Base-by-base conservation (phyloP, 371 early-diverging fungal genomes). In the Mortierella sp. region DNA sequence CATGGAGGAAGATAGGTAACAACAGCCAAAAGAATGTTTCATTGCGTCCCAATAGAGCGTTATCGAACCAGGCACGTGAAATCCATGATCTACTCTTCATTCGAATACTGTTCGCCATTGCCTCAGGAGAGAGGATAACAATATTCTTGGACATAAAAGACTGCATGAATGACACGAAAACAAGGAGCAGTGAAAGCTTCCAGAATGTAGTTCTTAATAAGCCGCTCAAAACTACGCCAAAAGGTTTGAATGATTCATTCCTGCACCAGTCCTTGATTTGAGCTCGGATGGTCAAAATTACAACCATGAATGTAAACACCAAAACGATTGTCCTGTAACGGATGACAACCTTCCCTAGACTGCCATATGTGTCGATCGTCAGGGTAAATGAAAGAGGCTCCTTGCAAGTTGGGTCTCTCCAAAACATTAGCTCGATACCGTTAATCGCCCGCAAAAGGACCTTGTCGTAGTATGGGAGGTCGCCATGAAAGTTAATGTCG, bases 401-500 rank as follows among this genome's bases (percentile, higher is more conserved):
- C 2, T 86, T 67, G 28, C 84, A 70, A 1, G 83, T 85, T 0
- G 92, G 89, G 64, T 94, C 93, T 67, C 87, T 88, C 92, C 93
- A 93, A 33, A 95, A 70, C 36, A 89, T 90, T 15, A 95, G 78
- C 3, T 85, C 72, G 3, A 95, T 70, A 15, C 95, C 95, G 6
- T 73, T 72, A 76, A 83, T 61, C 38, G 64, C 58, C 58, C 71
- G 36, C 13, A 78, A 28, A 66, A 72, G 59, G 75, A 78, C 72
- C 72, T 77, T 48, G 74, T 85, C 55, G 72, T 86, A 70, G 84
- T 90, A 95, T 0, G 93, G 89, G 1, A 92, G 88, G 11, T 91
- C 88, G 0, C 94, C 94, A 59, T 95, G 95, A 58, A 94, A 88
- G 1, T 92, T 89, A 13, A 95, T 58, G 52, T 91, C 89, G 11